Percentiles rank a stretch among this genome's conserved stretches.
phyloP scores from a whole-genome alignment of 2,329 filamentous ascomycete genomes.

The Ophiosphaerella herpotricha region DNA sequence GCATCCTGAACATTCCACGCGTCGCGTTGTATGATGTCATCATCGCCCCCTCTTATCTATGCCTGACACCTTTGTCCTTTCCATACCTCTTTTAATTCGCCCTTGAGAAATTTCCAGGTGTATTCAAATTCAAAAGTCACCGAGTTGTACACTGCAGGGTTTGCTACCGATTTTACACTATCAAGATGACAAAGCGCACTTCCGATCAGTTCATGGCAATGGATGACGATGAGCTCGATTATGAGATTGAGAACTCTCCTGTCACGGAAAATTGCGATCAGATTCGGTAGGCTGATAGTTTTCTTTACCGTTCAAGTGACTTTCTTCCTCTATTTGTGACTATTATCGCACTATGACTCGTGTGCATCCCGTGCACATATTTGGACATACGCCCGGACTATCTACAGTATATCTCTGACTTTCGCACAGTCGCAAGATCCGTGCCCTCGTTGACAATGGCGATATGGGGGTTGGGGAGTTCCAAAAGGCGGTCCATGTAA shows the following conservation, averaged over 20 bases:
- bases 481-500: conserved; percentile 46
- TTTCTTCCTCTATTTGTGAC: background rate
- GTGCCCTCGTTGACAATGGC: conserved; percentile 48
- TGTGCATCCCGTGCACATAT: background rate
- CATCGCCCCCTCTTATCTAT: too few relatives aligned
- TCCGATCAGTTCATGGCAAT: conserved; percentile 1
- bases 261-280: conserved; percentile 26
- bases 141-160: too few relatives aligned
- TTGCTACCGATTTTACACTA: too few relatives aligned
- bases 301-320: background rate
- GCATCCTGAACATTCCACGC: too few relatives aligned
- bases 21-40: too few relatives aligned
- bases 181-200: background rate
- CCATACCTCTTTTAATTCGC: too few relatives aligned
- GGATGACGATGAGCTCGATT: conserved; percentile 9
- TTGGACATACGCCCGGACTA: background rate
- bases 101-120: too few relatives aligned
- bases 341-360: background rate
- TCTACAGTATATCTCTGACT: background rate
- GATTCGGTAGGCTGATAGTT: conserved; percentile 14
- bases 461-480: conserved; percentile 54
- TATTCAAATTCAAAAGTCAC: too few relatives aligned
- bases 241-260: conserved; percentile 15
- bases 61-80: too few relatives aligned
- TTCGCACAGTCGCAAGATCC: conserved; percentile 44